These are phyloP conservation scores for Exidia glandulosa DNA, from an alignment of 768 basidiomycete species.

Conservation along the genomic window DNA sequence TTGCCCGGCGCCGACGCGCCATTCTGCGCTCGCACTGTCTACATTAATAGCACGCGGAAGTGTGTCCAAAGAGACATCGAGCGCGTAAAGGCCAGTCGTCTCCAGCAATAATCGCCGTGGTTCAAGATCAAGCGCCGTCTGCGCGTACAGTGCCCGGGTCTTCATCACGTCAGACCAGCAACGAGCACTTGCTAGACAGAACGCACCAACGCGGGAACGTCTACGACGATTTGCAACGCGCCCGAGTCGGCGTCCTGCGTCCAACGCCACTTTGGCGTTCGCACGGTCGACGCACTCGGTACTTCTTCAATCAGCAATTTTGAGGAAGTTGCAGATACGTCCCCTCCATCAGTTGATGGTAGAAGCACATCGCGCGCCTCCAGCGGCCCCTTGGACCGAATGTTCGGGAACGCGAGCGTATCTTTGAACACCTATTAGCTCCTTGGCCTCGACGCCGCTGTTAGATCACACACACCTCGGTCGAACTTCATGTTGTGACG, in stretches of 20 bases:
- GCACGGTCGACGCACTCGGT: neutral
- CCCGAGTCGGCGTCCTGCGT: neutral
- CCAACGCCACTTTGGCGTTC: neutral
- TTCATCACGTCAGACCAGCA: neutral
- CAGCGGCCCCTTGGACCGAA: conserved; percentile 63
- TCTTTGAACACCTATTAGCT: conserved; percentile 24
- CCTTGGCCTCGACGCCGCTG: neutral
- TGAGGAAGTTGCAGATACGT: too few relatives aligned
- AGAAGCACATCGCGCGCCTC: conserved; percentile 45
- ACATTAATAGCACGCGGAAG: neutral
- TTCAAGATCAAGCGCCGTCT: neutral
- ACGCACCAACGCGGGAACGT: neutral
- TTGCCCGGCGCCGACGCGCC: neutral
- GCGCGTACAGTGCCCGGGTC: neutral
- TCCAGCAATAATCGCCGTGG: neutral
- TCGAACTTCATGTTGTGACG: conserved; percentile 8
- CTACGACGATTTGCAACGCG: neutral
- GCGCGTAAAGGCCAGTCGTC: neutral
- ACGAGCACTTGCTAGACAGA: neutral
- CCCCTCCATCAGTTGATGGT: too few relatives aligned
- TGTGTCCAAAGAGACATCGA: neutral
- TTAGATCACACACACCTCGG: conserved; percentile 6
- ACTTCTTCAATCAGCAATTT: neutral
- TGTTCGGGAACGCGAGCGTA: conserved; percentile 66
- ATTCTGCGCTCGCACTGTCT: neutral